Conservation (phyloP, 257 asterid species). For the Solanum corneliomulleri region DNA sequence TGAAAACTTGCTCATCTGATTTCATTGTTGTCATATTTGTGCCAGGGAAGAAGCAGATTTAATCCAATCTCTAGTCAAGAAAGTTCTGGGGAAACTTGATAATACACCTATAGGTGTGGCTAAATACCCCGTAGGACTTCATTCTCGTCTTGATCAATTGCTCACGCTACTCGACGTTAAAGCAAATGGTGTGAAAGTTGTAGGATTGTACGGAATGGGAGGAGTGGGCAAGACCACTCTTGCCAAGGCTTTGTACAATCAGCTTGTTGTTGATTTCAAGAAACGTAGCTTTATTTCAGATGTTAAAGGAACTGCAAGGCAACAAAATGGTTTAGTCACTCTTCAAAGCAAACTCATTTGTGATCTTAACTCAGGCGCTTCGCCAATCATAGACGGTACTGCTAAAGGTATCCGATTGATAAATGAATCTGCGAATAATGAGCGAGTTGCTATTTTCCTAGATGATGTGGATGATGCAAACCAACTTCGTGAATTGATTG, state of each 20-base stretch:
- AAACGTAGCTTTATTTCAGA: conserved; percentile 17
- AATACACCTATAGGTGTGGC: conserved; percentile 21
- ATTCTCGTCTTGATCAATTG: conserved; percentile 3
- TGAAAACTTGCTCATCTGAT: not conserved
- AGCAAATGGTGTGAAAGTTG: not conserved
- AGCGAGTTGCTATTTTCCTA: conserved; percentile 11
- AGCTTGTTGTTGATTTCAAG: not conserved
- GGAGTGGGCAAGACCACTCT: not conserved
- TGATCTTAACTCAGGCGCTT: conserved; percentile 7
- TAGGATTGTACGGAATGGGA: conserved; percentile 19
- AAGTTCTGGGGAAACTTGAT: not conserved
- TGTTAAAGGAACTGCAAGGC: conserved; percentile 5
- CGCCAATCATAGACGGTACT: not conserved
- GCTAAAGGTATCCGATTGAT: not conserved
- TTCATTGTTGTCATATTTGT: not conserved
- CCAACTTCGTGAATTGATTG: conserved; percentile 3
- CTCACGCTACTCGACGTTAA: conserved; percentile 1
- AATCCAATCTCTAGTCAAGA: conserved; percentile 4
- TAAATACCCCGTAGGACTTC: conserved; percentile 18
- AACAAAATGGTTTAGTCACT: conserved; percentile 1
- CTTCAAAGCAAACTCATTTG: conserved; percentile 12
- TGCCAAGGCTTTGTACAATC: conserved; percentile 10
- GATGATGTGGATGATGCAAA: conserved; percentile 13
- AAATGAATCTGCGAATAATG: not conserved
- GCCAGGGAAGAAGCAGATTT: conserved; percentile 11